Percentiles rank a stretch among this genome's conserved stretches.
Conservation (phyloP, 148 eudicot species). For the Limonium bicolor region DNA sequence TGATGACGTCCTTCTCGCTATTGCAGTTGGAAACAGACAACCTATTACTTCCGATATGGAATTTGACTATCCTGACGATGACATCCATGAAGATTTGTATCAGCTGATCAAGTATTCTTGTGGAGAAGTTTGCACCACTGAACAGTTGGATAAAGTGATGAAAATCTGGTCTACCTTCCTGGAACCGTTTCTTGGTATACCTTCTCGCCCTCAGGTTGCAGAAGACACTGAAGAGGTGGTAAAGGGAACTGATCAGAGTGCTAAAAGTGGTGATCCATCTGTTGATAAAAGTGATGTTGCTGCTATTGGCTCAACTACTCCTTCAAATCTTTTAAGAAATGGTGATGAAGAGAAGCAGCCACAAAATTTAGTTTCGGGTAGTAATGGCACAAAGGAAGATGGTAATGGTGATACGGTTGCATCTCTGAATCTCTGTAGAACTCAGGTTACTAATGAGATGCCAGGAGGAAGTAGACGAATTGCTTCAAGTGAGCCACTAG, state of each 20-base stretch:
- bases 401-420: constrained; percentile 1
- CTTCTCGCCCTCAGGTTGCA: constrained; percentile 19
- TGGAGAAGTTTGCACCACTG: constrained; percentile 67
- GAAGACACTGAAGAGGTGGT: constrained; percentile 32
- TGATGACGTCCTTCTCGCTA: constrained; percentile 56
- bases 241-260: constrained; percentile 5
- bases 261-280: not conserved
- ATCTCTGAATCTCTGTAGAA: too few relatives aligned
- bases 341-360: not conserved
- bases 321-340: constrained; percentile 1
- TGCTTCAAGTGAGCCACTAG: not conserved
- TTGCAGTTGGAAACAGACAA: constrained; percentile 73
- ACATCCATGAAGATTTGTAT: constrained; percentile 70
- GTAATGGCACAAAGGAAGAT: not conserved
- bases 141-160: constrained; percentile 68
- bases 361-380: not conserved
- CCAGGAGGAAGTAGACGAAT: too few relatives aligned
- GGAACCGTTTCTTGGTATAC: constrained; percentile 69
- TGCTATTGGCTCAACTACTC: not conserved
- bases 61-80: constrained; percentile 52
- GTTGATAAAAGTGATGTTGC: not conserved
- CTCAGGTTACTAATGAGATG: too few relatives aligned
- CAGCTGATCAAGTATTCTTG: constrained; percentile 71
- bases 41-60: constrained; percentile 47
- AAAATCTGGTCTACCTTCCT: constrained; percentile 72